Evolutionary conservation across 2,329 filamentous ascomycete species (phyloP).

Genomic region (Phialophora verrucosa): DNA sequence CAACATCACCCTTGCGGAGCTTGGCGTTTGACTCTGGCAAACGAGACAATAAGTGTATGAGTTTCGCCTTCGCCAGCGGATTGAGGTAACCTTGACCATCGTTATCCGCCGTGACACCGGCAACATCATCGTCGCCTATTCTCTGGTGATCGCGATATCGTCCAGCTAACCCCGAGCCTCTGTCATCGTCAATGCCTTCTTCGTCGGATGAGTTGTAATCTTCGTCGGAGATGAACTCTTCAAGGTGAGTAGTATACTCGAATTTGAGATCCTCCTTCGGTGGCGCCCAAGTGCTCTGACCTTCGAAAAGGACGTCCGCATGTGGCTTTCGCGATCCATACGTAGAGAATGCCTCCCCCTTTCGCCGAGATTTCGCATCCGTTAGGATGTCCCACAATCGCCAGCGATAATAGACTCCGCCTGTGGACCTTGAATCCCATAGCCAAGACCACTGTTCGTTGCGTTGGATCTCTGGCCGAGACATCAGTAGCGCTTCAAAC

Average conservation of each 20-base stretch:
- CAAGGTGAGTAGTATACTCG: slow-evolving; percentile 76
- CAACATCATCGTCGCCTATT: slow-evolving; percentile 37
- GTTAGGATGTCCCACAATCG: slow-evolving; percentile 86
- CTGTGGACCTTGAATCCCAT: slow-evolving; percentile 80
- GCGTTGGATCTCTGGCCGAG: slow-evolving; percentile 76
- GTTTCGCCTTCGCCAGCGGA: slow-evolving; percentile 80
- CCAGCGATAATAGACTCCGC: slow-evolving; percentile 91
- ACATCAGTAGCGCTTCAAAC: slow-evolving; percentile 93
- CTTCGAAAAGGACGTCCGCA: slow-evolving; percentile 70
- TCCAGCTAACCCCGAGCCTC: slow-evolving; percentile 50
- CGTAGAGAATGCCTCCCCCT: slow-evolving; percentile 26
- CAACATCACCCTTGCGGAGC: slow-evolving; percentile 83
- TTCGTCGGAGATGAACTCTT: slow-evolving; percentile 80
- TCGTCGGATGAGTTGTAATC: slow-evolving; percentile 89
- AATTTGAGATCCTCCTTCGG: slow-evolving; percentile 76
- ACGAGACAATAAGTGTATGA: slow-evolving; percentile 81
- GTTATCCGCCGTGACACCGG: slow-evolving; percentile 35
- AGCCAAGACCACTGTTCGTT: slow-evolving; percentile 95
- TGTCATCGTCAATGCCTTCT: slow-evolving; percentile 65
- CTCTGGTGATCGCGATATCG: slow-evolving; percentile 47
- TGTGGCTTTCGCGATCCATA: slow-evolving; percentile 39
- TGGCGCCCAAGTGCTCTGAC: slow-evolving; percentile 75
- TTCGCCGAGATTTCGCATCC: slow-evolving; percentile 53
- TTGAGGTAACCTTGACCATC: slow-evolving; percentile 72
- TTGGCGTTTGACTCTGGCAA: slow-evolving; percentile 76